phyloP scores from a whole-genome alignment of 2,329 filamentous ascomycete genomes.

The Exophiala dermatitidis region DNA sequence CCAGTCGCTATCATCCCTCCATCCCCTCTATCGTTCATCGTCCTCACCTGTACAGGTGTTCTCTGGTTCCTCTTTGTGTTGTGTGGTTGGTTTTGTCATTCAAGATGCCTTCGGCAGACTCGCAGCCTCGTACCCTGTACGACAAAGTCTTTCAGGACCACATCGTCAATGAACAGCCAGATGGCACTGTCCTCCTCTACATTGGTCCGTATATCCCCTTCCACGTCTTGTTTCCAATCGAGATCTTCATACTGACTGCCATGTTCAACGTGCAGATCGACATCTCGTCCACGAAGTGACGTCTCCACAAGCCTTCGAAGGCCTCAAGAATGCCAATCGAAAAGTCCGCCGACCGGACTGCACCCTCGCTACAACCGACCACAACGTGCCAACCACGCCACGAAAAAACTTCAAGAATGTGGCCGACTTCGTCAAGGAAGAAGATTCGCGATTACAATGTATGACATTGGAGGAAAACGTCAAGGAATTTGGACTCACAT shows the following conservation, averaged over 20 bases:
- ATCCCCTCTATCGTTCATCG: not conserved
- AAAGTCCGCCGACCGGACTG: conserved; percentile 90
- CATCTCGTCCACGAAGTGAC: conserved; percentile 98
- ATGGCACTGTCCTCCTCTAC: conserved; percentile 87
- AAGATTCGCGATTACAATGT: conserved; percentile 88
- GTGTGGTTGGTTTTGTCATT: not conserved
- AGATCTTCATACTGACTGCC: conserved; percentile 23
- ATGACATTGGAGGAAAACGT: conserved; percentile 96
- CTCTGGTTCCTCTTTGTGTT: not conserved
- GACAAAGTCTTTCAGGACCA: conserved; percentile 96
- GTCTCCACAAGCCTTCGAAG: conserved; percentile 98
- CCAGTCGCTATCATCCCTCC: not conserved
- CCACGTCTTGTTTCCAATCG: not conserved
- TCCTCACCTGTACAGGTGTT: too few relatives aligned
- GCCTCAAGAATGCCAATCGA: conserved; percentile 79
- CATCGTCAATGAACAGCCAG: conserved; percentile 88
- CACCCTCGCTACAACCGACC: conserved; percentile 92
- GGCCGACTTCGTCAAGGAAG: conserved; percentile 86
- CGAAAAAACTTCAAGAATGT: conserved; percentile 92
- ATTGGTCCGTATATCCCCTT: conserved; percentile 58
- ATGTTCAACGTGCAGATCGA: conserved; percentile 53
- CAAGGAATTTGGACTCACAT: conserved; percentile 90
- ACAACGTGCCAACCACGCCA: conserved; percentile 92
- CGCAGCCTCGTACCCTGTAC: conserved; percentile 76
- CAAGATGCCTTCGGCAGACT: conserved; percentile 69